Evolutionary conservation across 768 basidiomycete species (phyloP).

Genomic region (Tremella mesenterica): DNA sequence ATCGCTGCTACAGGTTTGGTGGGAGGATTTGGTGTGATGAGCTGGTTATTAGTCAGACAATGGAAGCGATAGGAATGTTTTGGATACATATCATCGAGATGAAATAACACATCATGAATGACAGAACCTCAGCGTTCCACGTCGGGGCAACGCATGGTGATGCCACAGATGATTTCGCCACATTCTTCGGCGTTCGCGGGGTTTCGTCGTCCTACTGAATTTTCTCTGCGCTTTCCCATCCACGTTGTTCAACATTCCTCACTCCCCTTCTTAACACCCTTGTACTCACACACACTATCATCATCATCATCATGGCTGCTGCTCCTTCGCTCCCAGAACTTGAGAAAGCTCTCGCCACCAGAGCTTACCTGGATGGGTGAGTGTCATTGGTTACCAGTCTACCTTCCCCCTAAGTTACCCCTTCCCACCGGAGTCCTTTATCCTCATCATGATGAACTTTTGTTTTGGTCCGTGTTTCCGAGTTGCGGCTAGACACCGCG

Average conservation of each 20-base stretch:
- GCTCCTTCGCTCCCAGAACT: slow-evolving; percentile 49
- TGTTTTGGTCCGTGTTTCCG: slow-evolving; percentile 48
- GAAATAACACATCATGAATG: neutral
- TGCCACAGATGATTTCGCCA: no score
- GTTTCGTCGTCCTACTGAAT: neutral
- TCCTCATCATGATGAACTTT: slow-evolving; percentile 35
- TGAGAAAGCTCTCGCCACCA: slow-evolving; percentile 72
- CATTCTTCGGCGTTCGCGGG: neutral
- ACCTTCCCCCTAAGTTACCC: neutral
- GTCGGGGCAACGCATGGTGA: no score
- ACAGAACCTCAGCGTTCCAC: no score
- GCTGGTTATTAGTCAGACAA: neutral
- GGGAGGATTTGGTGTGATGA: neutral
- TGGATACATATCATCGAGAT: neutral
- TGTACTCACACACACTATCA: neutral
- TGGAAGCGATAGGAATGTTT: neutral
- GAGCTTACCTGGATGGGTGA: slow-evolving; percentile 44
- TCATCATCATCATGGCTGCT: neutral
- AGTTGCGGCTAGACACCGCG: slow-evolving; percentile 46
- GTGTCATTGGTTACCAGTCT: slow-evolving; percentile 11
- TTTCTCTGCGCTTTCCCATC: no score
- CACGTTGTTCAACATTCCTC: neutral
- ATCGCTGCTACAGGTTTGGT: slow-evolving; percentile 11
- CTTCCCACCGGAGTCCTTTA: slow-evolving; percentile 2
- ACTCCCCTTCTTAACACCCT: neutral